phyloP scores from a whole-genome alignment of 495 filamentous ascomycete species.

The Neurospora sp. region DNA sequence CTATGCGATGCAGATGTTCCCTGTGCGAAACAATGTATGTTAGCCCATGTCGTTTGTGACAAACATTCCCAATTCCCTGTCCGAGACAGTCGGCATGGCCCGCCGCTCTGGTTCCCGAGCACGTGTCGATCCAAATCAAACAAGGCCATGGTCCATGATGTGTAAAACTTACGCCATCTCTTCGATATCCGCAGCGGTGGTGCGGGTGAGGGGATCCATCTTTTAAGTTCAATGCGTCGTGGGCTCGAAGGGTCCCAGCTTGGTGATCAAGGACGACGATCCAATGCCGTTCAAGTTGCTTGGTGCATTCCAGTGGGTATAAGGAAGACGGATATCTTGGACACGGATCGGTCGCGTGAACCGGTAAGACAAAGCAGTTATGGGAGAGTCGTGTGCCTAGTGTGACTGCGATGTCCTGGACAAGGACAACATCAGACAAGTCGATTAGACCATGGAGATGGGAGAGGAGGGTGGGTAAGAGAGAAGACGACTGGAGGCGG shows the following conservation, averaged over 20 bases:
- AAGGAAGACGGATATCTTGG: neutral
- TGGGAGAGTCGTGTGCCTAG: neutral
- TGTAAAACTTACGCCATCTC: conserved; percentile 10
- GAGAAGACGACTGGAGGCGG: neutral
- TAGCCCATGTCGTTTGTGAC: neutral
- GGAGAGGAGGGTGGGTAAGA: neutral
- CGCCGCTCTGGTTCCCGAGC: neutral
- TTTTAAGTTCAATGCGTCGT: neutral
- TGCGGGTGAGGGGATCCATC: conserved; percentile 2
- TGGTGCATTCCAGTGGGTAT: neutral
- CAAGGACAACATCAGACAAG: neutral
- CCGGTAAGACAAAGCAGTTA: neutral
- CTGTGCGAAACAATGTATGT: neutral
- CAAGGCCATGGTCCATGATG: neutral
- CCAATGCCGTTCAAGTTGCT: neutral
- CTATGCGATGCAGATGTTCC: conserved; percentile 7
- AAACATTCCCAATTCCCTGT: neutral
- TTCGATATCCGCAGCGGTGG: conserved; percentile 6
- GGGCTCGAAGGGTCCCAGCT: neutral
- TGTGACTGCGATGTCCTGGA: neutral
- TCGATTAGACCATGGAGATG: neutral
- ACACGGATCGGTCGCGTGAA: neutral
- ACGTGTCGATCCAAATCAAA: neutral
- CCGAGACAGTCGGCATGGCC: neutral
- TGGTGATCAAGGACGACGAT: neutral